These are phyloP conservation scores for Chlorella ohadii DNA, from an alignment of 139 green algal species.

Conservation along the genomic window DNA sequence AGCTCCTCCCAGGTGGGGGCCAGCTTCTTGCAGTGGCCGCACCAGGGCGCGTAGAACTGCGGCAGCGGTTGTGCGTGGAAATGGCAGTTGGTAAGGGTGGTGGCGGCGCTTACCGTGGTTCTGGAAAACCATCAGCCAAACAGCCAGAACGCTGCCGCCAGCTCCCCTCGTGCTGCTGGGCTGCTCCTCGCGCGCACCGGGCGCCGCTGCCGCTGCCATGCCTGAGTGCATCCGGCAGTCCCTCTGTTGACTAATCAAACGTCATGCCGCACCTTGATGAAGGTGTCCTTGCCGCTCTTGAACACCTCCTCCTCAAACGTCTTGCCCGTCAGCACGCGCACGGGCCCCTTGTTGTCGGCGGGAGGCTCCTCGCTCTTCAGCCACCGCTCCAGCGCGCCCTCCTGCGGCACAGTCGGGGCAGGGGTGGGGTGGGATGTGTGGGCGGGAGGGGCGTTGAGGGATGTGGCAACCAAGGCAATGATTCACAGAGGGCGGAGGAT, in stretches of 20 bases:
- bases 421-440: not conserved
- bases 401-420: not conserved
- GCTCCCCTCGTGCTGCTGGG: too few relatives aligned
- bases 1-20: slow-evolving; percentile 56
- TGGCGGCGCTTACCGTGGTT: too few relatives aligned
- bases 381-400: slow-evolving; percentile 42
- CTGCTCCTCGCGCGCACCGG: too few relatives aligned
- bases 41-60: slow-evolving; percentile 55
- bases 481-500: too few relatives aligned
- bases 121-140: too few relatives aligned
- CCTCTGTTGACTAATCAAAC: too few relatives aligned
- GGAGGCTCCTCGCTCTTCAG: slow-evolving; percentile 59
- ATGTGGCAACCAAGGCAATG: too few relatives aligned
- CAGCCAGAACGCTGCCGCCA: too few relatives aligned
- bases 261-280: slow-evolving; percentile 44
- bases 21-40: slow-evolving; percentile 62
- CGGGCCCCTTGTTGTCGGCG: slow-evolving; percentile 49
- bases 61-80: too few relatives aligned
- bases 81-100: too few relatives aligned
- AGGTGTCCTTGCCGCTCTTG: slow-evolving; percentile 51
- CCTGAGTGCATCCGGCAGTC: too few relatives aligned
- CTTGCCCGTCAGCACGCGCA: slow-evolving; percentile 49
- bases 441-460: not conserved
- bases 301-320: slow-evolving; percentile 65
- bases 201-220: too few relatives aligned